Evolutionary conservation across 108 stramenopile species (phyloP), one percentile per base, ranked within the genome.

Genomic region (Cyclostephanos invisitatus): DNA sequence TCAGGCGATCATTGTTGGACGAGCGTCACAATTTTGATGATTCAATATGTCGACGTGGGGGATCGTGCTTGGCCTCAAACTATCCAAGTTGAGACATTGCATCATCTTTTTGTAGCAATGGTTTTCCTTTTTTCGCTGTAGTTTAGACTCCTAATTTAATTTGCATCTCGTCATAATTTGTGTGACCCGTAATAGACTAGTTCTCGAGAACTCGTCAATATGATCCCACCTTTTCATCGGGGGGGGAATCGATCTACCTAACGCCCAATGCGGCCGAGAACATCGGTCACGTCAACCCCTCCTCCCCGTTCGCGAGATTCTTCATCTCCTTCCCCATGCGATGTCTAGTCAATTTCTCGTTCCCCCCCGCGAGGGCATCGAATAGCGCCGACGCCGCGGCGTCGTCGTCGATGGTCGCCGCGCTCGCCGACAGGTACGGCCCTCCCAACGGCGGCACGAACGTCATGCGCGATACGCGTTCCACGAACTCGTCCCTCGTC

Each of bases 401-500:
- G 8, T 62, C 77, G 70, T 92, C 85, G 27, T 89, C 88, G 47
- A 88, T 83, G 22, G 60, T 56, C 25, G 87, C 86, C 24, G 75
- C 81, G 22, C 86, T 79, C 25, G 83, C 82, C 17, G 78, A 66
- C 20, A 93, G 57, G 55, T 77, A 93, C 11, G 92, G 92, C 57
- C 92, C 92, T 18, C 92, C 92, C 54, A 93, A 57, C 12, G 92
- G 87, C 38, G 92, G 86, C 17, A 48, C 84, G 68, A 83, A 93
- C 15, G 77, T 55, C 77, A 90, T 73, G 25, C 83, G n/a, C 75
- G 5, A 72, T 50, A 93, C 25, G n/a, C 68, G 64, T 15, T 54
- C 59, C 1, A 90, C 82, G 57, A 93, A 93, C 32, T 89, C 75
- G 49, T 88, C 89, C 61, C 85, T 87, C 18, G 83, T 70, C 14